Evolutionary conservation across 2,329 filamentous ascomycete species (phyloP), one percentile per base, ranked within the genome.

Genomic region (Calonectria hawksworthii): DNA sequence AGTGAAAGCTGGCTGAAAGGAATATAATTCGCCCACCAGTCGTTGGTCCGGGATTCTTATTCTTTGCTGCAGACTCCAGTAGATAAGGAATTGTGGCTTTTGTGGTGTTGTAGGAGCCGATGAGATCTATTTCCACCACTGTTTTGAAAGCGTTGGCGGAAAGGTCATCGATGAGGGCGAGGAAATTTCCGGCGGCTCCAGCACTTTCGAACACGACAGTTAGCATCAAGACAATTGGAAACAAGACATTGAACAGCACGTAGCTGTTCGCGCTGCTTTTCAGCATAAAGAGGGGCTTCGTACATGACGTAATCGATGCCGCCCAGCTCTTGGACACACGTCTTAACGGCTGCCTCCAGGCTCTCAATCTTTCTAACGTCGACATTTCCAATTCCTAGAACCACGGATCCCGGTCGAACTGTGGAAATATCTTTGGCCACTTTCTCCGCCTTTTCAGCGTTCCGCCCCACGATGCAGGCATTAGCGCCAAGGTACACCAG

Each of bases 381-480:
- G 10, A 68, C 36, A 13, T 52, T 41, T 6, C 70, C 70, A 2
- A 73, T 64, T 23, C 71, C 71, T 14, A 73, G 18, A 14, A 73
- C 71, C 10, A 23, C 41, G 23, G 54, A 38, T 11, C 71, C 71
- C n/a, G 47, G 18, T 1, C 71, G 23, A 1, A 34, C 54, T 16
- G 41, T 47, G 4, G 54, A 51, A 47, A 73, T 69, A 18, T 69
- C 71, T 10, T 50, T 23, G 21, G 71, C 71, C 44, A 68, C 28
- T 26, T n/a, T 44, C 26, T 68, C 28, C 16, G 71, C 32, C 56
- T 68, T 69, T 23, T 54, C 44, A 13, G 56, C 54, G 32, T 73
- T 73, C 26, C 71, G 65, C 10, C 71, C 66, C 38, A 73, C 59
- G 56, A 73, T 73, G 66, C 65, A 68, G 10, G 71, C 71, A 38